phyloP scores from a whole-genome alignment of 768 basidiomycete species.

The Scleroderma bovista region DNA sequence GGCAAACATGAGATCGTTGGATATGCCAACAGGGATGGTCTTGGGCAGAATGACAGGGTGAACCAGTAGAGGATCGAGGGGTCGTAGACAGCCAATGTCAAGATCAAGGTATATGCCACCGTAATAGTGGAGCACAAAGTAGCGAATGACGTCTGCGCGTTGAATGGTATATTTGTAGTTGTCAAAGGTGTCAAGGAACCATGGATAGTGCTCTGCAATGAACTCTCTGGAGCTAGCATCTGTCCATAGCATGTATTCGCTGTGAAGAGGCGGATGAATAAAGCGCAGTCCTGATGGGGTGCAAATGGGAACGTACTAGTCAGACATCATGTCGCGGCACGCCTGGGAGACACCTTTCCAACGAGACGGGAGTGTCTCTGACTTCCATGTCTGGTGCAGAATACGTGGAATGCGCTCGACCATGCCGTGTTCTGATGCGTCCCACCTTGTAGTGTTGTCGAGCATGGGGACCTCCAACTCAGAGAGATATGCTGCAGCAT shows the following conservation, averaged over 20 bases:
- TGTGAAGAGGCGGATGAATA: slow-evolving; percentile 29
- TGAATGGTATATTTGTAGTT: slow-evolving; percentile 88
- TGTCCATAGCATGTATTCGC: slow-evolving; percentile 97
- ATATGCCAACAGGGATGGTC: slow-evolving; percentile 95
- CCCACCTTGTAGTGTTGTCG: slow-evolving; percentile 53
- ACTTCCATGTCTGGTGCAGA: slow-evolving; percentile 98
- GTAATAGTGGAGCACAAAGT: slow-evolving; percentile 93
- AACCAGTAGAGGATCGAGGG: slow-evolving; percentile 78
- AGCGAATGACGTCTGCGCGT: slow-evolving; percentile 95
- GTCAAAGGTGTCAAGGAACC: slow-evolving; percentile 94
- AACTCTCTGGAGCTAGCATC: slow-evolving; percentile 87
- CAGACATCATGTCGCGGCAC: slow-evolving; percentile 89
- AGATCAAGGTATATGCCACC: slow-evolving; percentile 96
- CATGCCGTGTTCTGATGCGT: slow-evolving; percentile 53
- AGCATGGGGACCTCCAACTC: slow-evolving; percentile 67
- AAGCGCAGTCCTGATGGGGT: slow-evolving; percentile 1
- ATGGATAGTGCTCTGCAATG: slow-evolving; percentile 80
- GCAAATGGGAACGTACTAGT: slow-evolving; percentile 68
- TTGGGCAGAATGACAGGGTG: slow-evolving; percentile 89
- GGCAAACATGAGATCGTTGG: slow-evolving; percentile 95
- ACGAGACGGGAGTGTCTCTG: slow-evolving; percentile 70
- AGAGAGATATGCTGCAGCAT: slow-evolving; percentile 69
- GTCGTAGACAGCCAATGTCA: slow-evolving; percentile 88
- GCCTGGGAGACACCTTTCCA: slow-evolving; percentile 80
- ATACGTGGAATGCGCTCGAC: slow-evolving; percentile 84